Evolutionary conservation across 1,139 yeast genomes (phyloP), one percentile per base, ranked within the genome.

Genomic region (Magnusiomyces paraingens): DNA sequence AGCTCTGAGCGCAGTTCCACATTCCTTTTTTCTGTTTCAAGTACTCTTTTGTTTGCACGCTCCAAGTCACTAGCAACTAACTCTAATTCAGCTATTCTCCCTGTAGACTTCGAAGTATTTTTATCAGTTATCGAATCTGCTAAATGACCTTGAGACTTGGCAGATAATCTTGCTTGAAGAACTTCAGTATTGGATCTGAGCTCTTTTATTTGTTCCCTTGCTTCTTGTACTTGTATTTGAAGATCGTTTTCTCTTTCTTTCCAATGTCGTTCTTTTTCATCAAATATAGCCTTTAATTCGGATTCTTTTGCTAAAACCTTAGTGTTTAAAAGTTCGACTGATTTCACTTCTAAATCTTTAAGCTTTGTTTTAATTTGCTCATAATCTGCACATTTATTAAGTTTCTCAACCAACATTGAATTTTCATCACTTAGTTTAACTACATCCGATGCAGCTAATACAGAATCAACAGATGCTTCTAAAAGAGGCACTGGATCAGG

Each of bases 401-500:
- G 67, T 63, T 83, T 82, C 50, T 84, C 85, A 57, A 80, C 81
- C 56, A 89, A 72, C 17, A 68, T 66, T 2, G 72, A 70, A 55
- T 85, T 80, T 63, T 86, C 88, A 21, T 72, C 71, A 58, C 77
- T 75, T 52, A 86, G 69, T 12, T 71, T 70, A 1, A 77, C 78
- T 2, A 79, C 71, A 55, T 87, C 90, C 14, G 79, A 74, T 1
- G 79, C 75, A 39, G 80, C 79, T 12, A 77, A 69, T n/a, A 86
- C 83, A 2, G 88, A 80, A 54, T 85, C 88, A 38, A 86, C 69
- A 2, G 94, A 81, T 40, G 81, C 78, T 62, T 86, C 89, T 55
- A 91, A 72, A 49, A 91, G 70, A 2, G 96, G 95, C 57, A 78
- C 79, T 2, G 98, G 98, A 70, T 93, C 97, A 0, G 98, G 97